A percentile compares a stretch with the other conserved stretches of the same genome.
Conservation (phyloP, 306 rosid species). For the Hippophae rhamnoides region DNA sequence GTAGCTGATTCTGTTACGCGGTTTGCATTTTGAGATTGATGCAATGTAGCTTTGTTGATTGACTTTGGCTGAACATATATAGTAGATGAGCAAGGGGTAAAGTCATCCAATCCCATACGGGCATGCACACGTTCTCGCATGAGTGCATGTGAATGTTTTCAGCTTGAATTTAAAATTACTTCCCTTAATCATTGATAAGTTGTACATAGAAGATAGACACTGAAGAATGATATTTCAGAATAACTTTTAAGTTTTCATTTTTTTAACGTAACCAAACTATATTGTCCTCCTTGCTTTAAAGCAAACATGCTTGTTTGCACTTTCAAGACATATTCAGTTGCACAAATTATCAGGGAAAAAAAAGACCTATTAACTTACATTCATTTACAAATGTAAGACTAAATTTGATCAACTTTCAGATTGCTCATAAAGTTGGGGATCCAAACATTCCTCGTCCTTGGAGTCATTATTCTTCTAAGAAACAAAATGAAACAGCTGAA, state of each 20-base stretch:
- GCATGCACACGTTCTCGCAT: not conserved
- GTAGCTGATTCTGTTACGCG: not conserved
- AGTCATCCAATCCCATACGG: not conserved
- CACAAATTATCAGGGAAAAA: not conserved
- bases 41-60: not conserved
- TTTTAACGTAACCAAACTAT: not conserved
- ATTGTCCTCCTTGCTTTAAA: not conserved
- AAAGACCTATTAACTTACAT: not conserved
- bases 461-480: conserved; percentile 57
- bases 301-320: not conserved
- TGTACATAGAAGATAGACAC: not conserved
- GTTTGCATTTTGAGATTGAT: not conserved
- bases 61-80: not conserved
- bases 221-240: not conserved
- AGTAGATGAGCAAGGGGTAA: not conserved
- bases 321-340: not conserved
- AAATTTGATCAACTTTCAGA: conserved; percentile 21
- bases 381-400: no score
- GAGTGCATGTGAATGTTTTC: not conserved
- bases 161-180: not conserved
- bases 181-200: not conserved
- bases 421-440: conserved; percentile 69
- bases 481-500: conserved; percentile 25
- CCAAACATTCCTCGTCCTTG: conserved; percentile 71
- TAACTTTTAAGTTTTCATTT: no score